Conservation (phyloP, 2,329 filamentous ascomycete species). For the Exophiala sideris region DNA sequence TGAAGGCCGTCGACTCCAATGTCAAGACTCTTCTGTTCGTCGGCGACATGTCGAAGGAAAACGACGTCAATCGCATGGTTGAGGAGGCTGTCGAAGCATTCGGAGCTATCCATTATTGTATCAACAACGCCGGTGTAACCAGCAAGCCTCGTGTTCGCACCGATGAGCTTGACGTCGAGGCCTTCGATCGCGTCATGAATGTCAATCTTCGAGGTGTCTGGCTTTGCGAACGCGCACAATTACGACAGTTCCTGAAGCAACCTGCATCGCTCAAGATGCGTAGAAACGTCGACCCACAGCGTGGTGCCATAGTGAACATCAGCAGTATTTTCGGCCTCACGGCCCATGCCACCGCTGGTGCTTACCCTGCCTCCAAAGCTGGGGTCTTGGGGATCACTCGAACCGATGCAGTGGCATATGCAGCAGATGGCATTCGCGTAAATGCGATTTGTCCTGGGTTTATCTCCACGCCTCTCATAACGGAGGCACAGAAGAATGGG, state of each 20-base stretch:
- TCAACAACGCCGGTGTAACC: slow-evolving; percentile 31
- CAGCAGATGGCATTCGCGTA: slow-evolving; percentile 40
- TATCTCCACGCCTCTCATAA: slow-evolving; percentile 38
- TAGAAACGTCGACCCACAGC: slow-evolving; percentile 54
- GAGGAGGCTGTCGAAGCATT: slow-evolving; percentile 56
- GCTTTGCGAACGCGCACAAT: slow-evolving; percentile 54
- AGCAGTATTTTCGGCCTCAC: slow-evolving; percentile 53
- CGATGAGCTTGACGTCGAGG: slow-evolving; percentile 24
- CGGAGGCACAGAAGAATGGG: slow-evolving; percentile 8
- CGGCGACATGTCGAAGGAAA: slow-evolving; percentile 50
- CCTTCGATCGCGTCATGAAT: slow-evolving; percentile 40
- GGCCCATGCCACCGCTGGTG: slow-evolving; percentile 20
- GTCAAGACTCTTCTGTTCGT: slow-evolving; percentile 8
- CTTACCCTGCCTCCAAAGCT: slow-evolving; percentile 18
- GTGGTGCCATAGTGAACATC: slow-evolving; percentile 52
- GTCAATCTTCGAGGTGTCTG: slow-evolving; percentile 57
- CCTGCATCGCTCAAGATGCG: slow-evolving; percentile 54
- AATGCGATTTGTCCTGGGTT: slow-evolving; percentile 47
- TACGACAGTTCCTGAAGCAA: slow-evolving; percentile 32
- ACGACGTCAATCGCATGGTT: slow-evolving; percentile 51
- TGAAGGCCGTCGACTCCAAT: slow-evolving; percentile 9
- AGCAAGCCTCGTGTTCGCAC: slow-evolving; percentile 29
- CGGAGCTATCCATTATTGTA: slow-evolving; percentile 35
- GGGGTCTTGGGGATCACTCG: slow-evolving; percentile 43
- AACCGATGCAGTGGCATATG: slow-evolving; percentile 54